Base-by-base conservation (phyloP, 2,329 filamentous ascomycete species). In the Clarireedia hainanense region DNA sequence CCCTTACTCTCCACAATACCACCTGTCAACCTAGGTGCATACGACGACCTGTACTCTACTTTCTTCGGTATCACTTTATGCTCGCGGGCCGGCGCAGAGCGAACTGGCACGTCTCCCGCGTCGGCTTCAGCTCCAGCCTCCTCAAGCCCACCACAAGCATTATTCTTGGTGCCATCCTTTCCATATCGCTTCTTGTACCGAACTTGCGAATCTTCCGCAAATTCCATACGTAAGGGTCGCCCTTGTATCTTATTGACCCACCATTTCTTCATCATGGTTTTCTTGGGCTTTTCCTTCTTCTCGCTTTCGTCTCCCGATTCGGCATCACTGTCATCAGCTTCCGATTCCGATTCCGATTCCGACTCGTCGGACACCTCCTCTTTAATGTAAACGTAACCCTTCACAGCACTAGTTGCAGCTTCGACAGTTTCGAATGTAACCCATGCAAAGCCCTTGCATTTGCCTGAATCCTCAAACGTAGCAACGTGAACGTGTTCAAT, bases 391-490 rank as follows among this genome's bases (percentile, higher is more conserved):
- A 90, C 79, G 65, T 88, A 96, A 0, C 92, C 92, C 68, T 84
- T 85, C 61, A 95, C 90, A 3, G 88, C 89, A 65, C 80, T 80
- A 50, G 85, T 81, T 0, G 90, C 90, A 0, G 86, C 81, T 56
- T 88, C 84, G 10, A 91, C 68, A 50, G 91, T 84, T 68, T 86
- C 85, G 72, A 97, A 99, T 59, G 89, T 89, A 59, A 99, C 84
- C 91, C 94, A 99, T 5, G 86, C 94, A 73, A 87, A 99, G 17
- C 94, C 95, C 75, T 97, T 97, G 76, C 94, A 99, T 75, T 97
- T 99, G 45, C 94, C 94, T 20, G 86, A 86, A 71, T 99, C 95
- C 71, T 97, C 89, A 68, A 99, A 99, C 0, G 91, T 96, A 2
- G 94, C 94, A 63, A 97, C 77, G 73, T 95, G 92, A 61, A 90